Percentiles rank a stretch among this genome's conserved stretches.
Evolutionary conservation across 768 basidiomycete species (phyloP).

Genomic region (Pleurotus salmoneostramineus): DNA sequence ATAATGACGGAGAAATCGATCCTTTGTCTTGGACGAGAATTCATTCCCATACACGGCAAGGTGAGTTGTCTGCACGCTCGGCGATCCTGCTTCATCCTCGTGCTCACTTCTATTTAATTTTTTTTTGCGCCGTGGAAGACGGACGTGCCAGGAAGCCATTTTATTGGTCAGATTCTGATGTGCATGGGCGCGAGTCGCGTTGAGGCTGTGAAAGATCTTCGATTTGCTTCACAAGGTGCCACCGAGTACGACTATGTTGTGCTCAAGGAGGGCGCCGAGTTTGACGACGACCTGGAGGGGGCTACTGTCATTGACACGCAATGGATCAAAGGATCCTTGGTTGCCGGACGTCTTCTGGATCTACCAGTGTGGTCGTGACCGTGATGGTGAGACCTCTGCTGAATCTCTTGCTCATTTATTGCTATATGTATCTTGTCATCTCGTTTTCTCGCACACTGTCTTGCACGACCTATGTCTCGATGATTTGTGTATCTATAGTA

Average conservation of each 20-base stretch:
- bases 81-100: background rate
- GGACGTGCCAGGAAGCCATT: conserved; percentile 8
- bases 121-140: background rate
- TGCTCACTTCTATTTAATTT: conserved; percentile 19
- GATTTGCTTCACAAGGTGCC: conserved; percentile 32
- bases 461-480: background rate
- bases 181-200: conserved; percentile 75
- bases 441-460: background rate
- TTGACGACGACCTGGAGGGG: conserved; percentile 20
- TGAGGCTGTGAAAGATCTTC: conserved; percentile 54
- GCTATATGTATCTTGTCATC: background rate
- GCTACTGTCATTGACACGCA: conserved; percentile 46
- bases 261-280: conserved; percentile 43
- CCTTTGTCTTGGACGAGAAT: conserved; percentile 56
- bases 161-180: conserved; percentile 53
- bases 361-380: conserved; percentile 22
- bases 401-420: background rate
- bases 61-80: background rate
- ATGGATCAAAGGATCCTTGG: conserved; percentile 79
- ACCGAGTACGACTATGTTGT: conserved; percentile 58
- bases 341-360: conserved; percentile 51
- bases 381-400: background rate
- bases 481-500: background rate
- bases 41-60: conserved; percentile 35
- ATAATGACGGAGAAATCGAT: conserved; percentile 51